A percentile compares a stretch with the other conserved stretches of the same genome.
Evolutionary conservation across 164 flowering plant genomes (phyloP).

Genomic region (Macadamia integrifolia): DNA sequence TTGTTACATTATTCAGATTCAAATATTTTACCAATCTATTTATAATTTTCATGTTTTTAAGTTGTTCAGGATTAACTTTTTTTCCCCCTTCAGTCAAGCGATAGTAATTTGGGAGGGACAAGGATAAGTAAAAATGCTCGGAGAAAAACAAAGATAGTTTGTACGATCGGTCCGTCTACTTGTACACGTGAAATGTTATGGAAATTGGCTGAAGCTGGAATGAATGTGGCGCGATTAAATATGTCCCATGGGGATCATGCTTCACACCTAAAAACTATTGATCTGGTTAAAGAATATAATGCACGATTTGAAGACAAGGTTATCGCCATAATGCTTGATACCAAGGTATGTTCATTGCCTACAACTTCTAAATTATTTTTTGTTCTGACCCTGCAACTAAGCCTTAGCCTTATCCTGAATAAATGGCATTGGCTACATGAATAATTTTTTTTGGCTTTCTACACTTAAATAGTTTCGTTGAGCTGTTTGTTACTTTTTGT

Average conservation of each 20-base stretch:
- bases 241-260: slow-evolving; percentile 99
- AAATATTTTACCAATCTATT: background rate
- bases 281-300: slow-evolving; percentile 90
- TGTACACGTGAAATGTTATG: slow-evolving; percentile 94
- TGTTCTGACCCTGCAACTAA: no score
- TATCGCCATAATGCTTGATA: slow-evolving; percentile 90
- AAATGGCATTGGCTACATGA: no score
- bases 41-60: background rate
- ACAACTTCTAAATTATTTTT: background rate
- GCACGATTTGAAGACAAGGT: slow-evolving; percentile 80
- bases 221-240: slow-evolving; percentile 95
- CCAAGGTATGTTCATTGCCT: slow-evolving; percentile 55
- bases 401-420: no score
- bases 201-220: slow-evolving; percentile 91
- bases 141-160: slow-evolving; percentile 90
- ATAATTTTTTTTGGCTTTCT: no score
- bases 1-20: no score
- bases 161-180: slow-evolving; percentile 97
- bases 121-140: slow-evolving; percentile 13
- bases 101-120: slow-evolving; percentile 13
- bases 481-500: no score
- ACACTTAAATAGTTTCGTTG: no score
- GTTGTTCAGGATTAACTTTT: slow-evolving; percentile 25
- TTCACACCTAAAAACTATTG: slow-evolving; percentile 89
- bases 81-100: slow-evolving; percentile 24